phyloP scores from a whole-genome alignment of 306 rosid species.

The Citrullus colocynthis region DNA sequence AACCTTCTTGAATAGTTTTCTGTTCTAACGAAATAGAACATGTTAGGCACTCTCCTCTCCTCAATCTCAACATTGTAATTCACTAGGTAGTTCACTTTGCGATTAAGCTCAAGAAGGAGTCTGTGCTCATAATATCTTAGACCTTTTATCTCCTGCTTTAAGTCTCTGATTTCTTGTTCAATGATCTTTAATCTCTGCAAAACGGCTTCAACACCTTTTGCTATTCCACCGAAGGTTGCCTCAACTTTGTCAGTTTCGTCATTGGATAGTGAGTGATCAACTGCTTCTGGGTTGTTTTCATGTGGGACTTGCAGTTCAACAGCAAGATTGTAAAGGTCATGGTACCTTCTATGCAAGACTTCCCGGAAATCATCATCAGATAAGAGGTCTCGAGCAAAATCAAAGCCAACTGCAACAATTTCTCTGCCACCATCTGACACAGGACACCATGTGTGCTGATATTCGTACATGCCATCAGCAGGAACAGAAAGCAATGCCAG shows the following conservation, averaged over 20 bases:
- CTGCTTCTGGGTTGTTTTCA: conserved; percentile 41
- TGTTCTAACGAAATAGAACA: conserved; percentile 73
- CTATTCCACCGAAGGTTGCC: conserved; percentile 73
- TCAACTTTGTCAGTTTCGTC: conserved; percentile 50
- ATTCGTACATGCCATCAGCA: conserved; percentile 90
- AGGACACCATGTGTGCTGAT: conserved; percentile 84
- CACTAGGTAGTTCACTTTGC: conserved; percentile 63
- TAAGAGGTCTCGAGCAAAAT: conserved; percentile 72
- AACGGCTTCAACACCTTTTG: conserved; percentile 91
- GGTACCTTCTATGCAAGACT: conserved; percentile 79
- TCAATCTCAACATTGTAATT: conserved; percentile 75
- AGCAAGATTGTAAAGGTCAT: conserved; percentile 71
- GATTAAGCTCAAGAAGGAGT: conserved; percentile 74
- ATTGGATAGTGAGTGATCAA: conserved; percentile 30
- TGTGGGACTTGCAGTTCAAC: conserved; percentile 80
- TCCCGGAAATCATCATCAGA: conserved; percentile 84
- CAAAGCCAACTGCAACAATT: conserved; percentile 56
- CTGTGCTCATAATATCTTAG: conserved; percentile 80
- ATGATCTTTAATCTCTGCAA: conserved; percentile 81
- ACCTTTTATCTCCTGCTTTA: conserved; percentile 95
- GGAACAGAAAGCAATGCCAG: conserved; percentile 73
- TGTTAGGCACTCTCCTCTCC: conserved; percentile 91
- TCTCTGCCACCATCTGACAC: conserved; percentile 49
- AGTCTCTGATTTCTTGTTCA: conserved; percentile 87
- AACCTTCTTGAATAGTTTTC: conserved; percentile 83